These are phyloP conservation scores for Candida palmyrensis DNA, from an alignment of 805 yeast genomes.

Conservation along the genomic window DNA sequence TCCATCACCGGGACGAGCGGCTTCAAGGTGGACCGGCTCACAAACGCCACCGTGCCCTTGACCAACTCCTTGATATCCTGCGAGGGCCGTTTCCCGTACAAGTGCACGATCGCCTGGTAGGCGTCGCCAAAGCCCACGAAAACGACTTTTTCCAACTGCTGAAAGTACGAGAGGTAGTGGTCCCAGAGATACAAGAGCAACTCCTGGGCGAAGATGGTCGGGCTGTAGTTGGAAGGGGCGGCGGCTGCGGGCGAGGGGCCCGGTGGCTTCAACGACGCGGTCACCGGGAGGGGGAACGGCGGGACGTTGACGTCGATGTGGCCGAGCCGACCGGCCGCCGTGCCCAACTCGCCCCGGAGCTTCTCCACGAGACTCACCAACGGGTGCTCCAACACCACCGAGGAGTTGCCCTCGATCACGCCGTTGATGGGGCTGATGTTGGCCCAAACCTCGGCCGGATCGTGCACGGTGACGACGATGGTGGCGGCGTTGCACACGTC, in stretches of 20 bases:
- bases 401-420: conserved; percentile 61
- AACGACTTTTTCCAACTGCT: conserved; percentile 59
- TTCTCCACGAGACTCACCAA: conserved; percentile 52
- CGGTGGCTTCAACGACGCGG: conserved; percentile 9
- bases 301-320: conserved; percentile 84
- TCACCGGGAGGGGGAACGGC: conserved; percentile 35
- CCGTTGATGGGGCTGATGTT: conserved; percentile 77
- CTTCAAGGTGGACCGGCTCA: conserved; percentile 64
- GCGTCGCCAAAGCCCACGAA: conserved; percentile 90
- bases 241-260: neutral
- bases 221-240: conserved; percentile 40
- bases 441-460: conserved; percentile 92
- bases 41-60: conserved; percentile 64
- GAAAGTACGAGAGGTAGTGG: conserved; percentile 73
- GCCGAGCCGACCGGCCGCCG: conserved; percentile 42
- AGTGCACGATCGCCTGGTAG: conserved; percentile 78
- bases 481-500: conserved; percentile 60
- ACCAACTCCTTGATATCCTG: conserved; percentile 54
- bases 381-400: conserved; percentile 74
- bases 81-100: conserved; percentile 72
- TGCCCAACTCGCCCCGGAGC: conserved; percentile 39
- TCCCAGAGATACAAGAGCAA: conserved; percentile 82
- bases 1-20: conserved; percentile 84
- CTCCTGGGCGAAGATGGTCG: conserved; percentile 70
- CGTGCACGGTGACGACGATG: conserved; percentile 72